Base-by-base conservation (phyloP, 1,139 yeast species). In the Hansenula lynferdii region DNA sequence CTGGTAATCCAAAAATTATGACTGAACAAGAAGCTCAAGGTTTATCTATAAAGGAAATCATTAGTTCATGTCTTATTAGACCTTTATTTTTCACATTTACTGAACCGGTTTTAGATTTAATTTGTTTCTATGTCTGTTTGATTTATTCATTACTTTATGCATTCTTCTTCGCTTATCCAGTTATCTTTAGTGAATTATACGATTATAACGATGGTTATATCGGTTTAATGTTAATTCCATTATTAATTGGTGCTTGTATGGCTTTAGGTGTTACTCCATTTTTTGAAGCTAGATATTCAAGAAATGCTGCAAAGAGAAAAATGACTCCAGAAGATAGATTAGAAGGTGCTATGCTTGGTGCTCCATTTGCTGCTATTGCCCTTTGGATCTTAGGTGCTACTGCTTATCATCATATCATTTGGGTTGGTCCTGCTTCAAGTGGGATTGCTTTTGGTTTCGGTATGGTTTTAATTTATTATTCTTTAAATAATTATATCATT, bases 351-450 rank as follows among this genome's bases (percentile, higher is more conserved):
- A 81, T 85, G 86, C 67, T 89, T 48, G 96, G 96, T 39, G 75
- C 94, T 25, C 95, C 95, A 24, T 85, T 86, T 68, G 89, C 95
- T 19, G 90, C 95, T 23, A 80, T 85, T 57, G 85, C 96, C 0
- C 67, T 87, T 42, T 87, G 89, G 69, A 85, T 87, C 50, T 69
- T 87, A 39, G 97, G 96, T 57, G 95, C 96, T 16, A 87, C 96
- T 5, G 79, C 95, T 0, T 78, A 73, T 53, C 75, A 83, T 49
- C 81, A 79, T 49, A 73, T 87, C 47, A 80, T 86, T 43, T 87
- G 96, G 95, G 96, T 89, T 29, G 96, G 95, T 20, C 96, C 96
- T 14, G 94, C 96, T 8, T 84, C 95, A 20, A 74, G 95, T 2
- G 96, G 96, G 46, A 61, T 87, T 36, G 86, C 94, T 0, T 86